A percentile compares a stretch with the other conserved stretches of the same genome.
Evolutionary conservation across 768 basidiomycete genomes (phyloP).

Genomic region (Chalciporus pseudorubinellus): DNA sequence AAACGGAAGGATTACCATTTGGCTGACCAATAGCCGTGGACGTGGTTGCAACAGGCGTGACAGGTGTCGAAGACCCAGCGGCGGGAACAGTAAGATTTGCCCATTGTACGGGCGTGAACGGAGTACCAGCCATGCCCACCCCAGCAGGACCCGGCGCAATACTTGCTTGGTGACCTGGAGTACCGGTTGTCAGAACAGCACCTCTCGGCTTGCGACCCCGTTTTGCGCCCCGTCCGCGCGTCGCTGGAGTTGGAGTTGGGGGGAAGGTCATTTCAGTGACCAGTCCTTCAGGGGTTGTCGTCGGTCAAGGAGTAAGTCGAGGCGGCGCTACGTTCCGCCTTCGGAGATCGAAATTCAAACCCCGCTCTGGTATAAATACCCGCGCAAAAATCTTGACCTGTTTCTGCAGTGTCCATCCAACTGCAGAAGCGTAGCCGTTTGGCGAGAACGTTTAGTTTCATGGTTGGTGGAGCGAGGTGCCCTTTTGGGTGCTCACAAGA

Average conservation of each 20-base stretch:
- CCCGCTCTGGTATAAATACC: background rate
- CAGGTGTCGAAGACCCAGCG: slow-evolving; percentile 11
- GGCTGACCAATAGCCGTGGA: slow-evolving; percentile 9
- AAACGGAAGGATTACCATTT: background rate
- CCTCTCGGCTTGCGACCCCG: slow-evolving; percentile 27
- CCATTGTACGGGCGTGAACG: slow-evolving; percentile 43
- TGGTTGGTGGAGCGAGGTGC: slow-evolving; percentile 79
- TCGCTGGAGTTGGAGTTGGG: slow-evolving; percentile 19
- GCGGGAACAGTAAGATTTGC: slow-evolving; percentile 19
- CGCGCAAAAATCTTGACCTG: background rate
- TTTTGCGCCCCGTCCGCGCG: slow-evolving; percentile 28
- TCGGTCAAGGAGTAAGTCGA: no score
- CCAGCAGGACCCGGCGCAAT: background rate
- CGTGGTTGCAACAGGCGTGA: slow-evolving; percentile 3
- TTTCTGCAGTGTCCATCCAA: slow-evolving; percentile 63
- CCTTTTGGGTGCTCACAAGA: slow-evolving; percentile 52
- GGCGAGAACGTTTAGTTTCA: slow-evolving; percentile 63
- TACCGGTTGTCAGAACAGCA: slow-evolving; percentile 6
- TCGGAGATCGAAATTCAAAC: background rate
- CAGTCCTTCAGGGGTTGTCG: no score
- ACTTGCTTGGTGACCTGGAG: slow-evolving; percentile 11
- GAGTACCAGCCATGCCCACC: background rate
- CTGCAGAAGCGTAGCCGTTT: slow-evolving; percentile 62
- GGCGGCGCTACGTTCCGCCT: no score
- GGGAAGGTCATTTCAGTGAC: slow-evolving; percentile 25